phyloP scores from a whole-genome alignment of 768 basidiomycete species.

The Porphyrellus cyaneotinctus region DNA sequence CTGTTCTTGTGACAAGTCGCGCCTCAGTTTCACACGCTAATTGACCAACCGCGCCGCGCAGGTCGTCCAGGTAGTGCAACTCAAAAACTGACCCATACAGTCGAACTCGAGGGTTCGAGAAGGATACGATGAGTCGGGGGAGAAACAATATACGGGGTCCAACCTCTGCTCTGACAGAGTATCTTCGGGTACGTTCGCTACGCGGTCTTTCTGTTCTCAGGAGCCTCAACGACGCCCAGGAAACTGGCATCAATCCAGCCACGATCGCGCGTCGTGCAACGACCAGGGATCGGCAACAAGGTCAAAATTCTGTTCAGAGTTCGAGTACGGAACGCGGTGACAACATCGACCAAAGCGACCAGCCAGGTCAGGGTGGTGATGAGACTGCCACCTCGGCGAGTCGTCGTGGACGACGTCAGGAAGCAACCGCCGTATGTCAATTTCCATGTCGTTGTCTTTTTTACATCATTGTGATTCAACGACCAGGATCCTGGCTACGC shows the following conservation, averaged over 20 bases:
- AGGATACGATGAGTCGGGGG: slow-evolving; percentile 25
- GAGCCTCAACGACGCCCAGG: slow-evolving; percentile 31
- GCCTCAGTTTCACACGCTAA: slow-evolving; percentile 10
- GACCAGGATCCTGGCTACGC: slow-evolving; percentile 43
- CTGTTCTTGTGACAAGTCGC: slow-evolving; percentile 16
- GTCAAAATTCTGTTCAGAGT: slow-evolving; percentile 26
- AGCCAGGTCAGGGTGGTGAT: slow-evolving; percentile 8
- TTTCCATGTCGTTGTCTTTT: not conserved
- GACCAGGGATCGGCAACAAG: slow-evolving; percentile 30
- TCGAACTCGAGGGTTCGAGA: not conserved
- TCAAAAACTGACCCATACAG: not conserved
- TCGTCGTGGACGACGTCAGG: slow-evolving; percentile 14
- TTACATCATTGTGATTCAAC: not conserved
- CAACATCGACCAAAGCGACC: slow-evolving; percentile 12
- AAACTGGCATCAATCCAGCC: slow-evolving; percentile 48
- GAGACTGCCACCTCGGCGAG: slow-evolving; percentile 10
- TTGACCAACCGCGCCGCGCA: slow-evolving; percentile 7
- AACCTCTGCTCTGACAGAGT: slow-evolving; percentile 79
- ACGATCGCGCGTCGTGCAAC: slow-evolving; percentile 38
- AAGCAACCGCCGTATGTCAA: slow-evolving; percentile 9
- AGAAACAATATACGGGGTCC: slow-evolving; percentile 72
- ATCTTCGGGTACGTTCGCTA: slow-evolving; percentile 53
- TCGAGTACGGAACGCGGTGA: slow-evolving; percentile 9
- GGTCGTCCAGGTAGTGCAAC: not conserved
- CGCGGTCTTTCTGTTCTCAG: slow-evolving; percentile 8